phyloP scores from a whole-genome alignment of 495 filamentous ascomycete species.

The Penicillium riverlandense region DNA sequence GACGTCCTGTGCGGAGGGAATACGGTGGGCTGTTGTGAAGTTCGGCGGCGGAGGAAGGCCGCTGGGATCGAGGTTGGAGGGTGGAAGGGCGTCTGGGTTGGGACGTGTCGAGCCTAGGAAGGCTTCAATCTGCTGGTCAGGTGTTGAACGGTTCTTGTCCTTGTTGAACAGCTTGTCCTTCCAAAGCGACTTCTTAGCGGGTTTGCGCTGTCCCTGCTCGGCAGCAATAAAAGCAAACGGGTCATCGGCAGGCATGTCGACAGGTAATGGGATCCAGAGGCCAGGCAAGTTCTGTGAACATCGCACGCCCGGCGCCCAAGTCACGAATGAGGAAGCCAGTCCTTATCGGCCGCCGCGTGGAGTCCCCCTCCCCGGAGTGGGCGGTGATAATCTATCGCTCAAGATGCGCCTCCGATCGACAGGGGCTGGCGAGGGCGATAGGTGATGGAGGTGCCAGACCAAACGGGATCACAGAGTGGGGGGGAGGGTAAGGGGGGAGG shows the following conservation, averaged over 20 bases:
- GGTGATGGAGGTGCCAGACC: too few relatives aligned
- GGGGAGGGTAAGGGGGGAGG: neutral
- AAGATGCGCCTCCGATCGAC: constrained; percentile 13
- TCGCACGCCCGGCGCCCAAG: constrained; percentile 4
- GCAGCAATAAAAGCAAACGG: constrained; percentile 30
- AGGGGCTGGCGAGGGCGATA: constrained; percentile 6
- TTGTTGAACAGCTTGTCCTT: constrained; percentile 42
- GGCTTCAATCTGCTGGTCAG: constrained; percentile 38
- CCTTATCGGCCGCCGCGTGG: constrained; percentile 3
- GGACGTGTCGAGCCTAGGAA: constrained; percentile 32
- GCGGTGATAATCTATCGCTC: neutral
- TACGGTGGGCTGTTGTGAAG: constrained; percentile 10
- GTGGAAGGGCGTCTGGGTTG: neutral
- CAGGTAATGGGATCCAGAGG: constrained; percentile 3
- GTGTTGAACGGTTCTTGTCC: constrained; percentile 27
- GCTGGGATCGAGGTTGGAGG: constrained; percentile 13
- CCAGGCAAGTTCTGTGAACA: constrained; percentile 8
- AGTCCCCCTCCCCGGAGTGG: constrained; percentile 1
- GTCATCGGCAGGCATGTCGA: constrained; percentile 35
- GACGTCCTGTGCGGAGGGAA: constrained; percentile 20
- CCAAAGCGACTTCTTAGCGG: constrained; percentile 36
- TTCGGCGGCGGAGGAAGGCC: neutral
- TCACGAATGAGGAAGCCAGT: constrained; percentile 11
- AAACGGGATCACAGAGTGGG: neutral
- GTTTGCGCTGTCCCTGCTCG: constrained; percentile 23